These are phyloP conservation scores for Zizania palustris DNA, from an alignment of 202 grass and related monocot species.

Conservation along the genomic window DNA sequence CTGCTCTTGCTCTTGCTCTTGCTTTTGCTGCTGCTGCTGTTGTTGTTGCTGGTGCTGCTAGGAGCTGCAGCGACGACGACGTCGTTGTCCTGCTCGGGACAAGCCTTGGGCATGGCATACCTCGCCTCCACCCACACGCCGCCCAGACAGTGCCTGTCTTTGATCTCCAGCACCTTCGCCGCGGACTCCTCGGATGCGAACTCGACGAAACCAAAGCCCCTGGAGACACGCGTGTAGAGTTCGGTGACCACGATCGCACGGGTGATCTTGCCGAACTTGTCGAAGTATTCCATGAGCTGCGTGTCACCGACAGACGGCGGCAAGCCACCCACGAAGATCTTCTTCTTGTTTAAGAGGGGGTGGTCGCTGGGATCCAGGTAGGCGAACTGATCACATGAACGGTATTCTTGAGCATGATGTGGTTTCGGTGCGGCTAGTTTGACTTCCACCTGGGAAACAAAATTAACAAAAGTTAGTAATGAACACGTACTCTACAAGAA, in stretches of 20 bases:
- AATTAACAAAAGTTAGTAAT: neutral
- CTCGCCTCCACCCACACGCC: neutral
- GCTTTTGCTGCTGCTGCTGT: neutral
- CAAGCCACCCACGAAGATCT: constrained; percentile 19
- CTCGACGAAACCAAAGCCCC: constrained; percentile 2
- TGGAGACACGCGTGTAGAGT: neutral
- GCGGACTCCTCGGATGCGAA: neutral
- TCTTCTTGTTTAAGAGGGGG: neutral
- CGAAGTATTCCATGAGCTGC: constrained; percentile 5
- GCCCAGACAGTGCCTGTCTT: neutral
- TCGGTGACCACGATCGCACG: neutral
- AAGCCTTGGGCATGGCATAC: neutral
- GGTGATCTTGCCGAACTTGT: neutral
- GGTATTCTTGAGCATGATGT: neutral
- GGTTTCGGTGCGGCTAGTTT: neutral
- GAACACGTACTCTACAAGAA: neutral
- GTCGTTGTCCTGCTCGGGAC: too few relatives aligned
- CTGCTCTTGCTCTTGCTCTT: neutral
- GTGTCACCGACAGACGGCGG: neutral
- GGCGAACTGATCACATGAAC: neutral
- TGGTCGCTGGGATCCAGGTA: neutral
- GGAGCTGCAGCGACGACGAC: too few relatives aligned
- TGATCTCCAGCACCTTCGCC: neutral
- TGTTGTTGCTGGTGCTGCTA: neutral
- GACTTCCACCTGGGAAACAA: constrained; percentile 7